These are phyloP conservation scores for Colletotrichum sp. DNA, from an alignment of 2,329 filamentous ascomycete species.

Conservation along the genomic window DNA sequence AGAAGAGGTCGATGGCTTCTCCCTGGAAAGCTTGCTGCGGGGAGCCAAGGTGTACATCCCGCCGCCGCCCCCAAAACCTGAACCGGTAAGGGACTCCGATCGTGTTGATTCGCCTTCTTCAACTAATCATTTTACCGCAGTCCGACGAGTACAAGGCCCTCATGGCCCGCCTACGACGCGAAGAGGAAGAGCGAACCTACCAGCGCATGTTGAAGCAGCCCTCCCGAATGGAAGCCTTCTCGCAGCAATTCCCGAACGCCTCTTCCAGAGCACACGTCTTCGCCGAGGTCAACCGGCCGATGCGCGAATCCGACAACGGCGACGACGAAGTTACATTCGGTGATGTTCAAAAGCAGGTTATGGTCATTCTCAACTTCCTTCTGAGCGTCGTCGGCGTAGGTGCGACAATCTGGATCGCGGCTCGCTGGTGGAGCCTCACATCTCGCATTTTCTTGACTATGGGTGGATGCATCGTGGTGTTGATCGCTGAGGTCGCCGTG, in stretches of 20 bases:
- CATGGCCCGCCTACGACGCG: slow-evolving; percentile 82
- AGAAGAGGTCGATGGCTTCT: slow-evolving; percentile 38
- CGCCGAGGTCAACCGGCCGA: slow-evolving; percentile 57
- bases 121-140: slow-evolving; percentile 44
- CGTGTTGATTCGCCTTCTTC: neutral
- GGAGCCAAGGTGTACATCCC: slow-evolving; percentile 76
- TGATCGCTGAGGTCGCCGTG: slow-evolving; percentile 77
- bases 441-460: slow-evolving; percentile 74
- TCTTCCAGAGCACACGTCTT: slow-evolving; percentile 56
- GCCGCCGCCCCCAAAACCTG: slow-evolving; percentile 80
- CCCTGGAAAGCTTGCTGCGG: slow-evolving; percentile 73
- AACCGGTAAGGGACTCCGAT: slow-evolving; percentile 63
- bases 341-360: slow-evolving; percentile 81
- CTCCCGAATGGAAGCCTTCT: slow-evolving; percentile 61
- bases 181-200: slow-evolving; percentile 85
- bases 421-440: slow-evolving; percentile 77
- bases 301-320: slow-evolving; percentile 50
- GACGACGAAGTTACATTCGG: slow-evolving; percentile 72
- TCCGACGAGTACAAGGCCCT: slow-evolving; percentile 83
- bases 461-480: slow-evolving; percentile 72
- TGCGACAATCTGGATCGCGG: slow-evolving; percentile 78
- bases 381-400: slow-evolving; percentile 84
- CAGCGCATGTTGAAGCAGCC: slow-evolving; percentile 76
- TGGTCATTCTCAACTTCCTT: slow-evolving; percentile 88
- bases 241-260: slow-evolving; percentile 61